Evolutionary conservation across 257 asterid species (phyloP), one percentile per base, ranked within the genome.

Genomic region (Cruciata laevipes): DNA sequence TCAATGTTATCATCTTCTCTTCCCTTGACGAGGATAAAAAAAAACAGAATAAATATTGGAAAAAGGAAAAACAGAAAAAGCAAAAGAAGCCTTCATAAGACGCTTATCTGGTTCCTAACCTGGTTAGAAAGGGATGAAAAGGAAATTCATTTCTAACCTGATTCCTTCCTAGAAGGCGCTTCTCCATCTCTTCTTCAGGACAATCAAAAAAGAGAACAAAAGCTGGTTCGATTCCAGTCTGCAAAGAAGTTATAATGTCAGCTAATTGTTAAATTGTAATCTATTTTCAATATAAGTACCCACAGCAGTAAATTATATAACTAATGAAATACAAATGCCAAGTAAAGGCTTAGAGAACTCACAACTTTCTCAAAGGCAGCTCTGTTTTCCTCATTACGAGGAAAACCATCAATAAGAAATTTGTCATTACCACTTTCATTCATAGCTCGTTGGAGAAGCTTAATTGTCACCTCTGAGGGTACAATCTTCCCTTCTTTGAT

Each of bases 401-500:
- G 98, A 76, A 91, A 89, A 12, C 98, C 98, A 75, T 91, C 98
- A 73, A 91, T 89, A n/a, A 89, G 96, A 80, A 89, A 91, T 70
- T 91, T 91, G 79, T 89, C 95, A 38, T 91, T 89, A 60, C 69
- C 87, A 60, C 58, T 82, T 83, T 87, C 95, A 69, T 68, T 67
- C 69, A 91, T 91, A 67, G 96, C 96, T 76, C 77, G 82, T 74
- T 84, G 82, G 61, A 87, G 90, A 68, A 91, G 96, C 83, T 77
- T 83, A 74, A 91, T 84, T 44, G 98, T 91, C 60, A 89, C 91
- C 81, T 87, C 95, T 1, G 95, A 91, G 42, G 98, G 96, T 63
- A 91, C 98, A 78, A 91, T 89, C 62, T 86, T 87, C 38, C 98
- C 96, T 61, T 85, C 96, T 78, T 89, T 87, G 64, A 91, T 89